Percentiles rank a stretch among this genome's conserved stretches.
These are phyloP conservation scores for Sugiyamaella marilandica DNA, from an alignment of 805 yeast genomes.

Conservation along the genomic window DNA sequence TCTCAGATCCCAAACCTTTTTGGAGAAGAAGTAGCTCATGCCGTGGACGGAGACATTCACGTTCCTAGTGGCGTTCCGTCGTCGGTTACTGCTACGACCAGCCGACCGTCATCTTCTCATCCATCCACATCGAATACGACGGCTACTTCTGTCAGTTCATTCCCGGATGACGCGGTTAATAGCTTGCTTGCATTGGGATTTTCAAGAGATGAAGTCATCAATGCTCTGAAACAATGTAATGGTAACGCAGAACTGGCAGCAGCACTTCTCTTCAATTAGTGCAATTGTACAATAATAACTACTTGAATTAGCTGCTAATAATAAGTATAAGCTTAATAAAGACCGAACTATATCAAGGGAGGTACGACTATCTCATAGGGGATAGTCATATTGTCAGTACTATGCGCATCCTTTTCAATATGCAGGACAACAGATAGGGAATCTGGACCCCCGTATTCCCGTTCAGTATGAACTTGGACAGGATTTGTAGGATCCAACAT, in stretches of 20 bases:
- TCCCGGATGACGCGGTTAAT: slow-evolving; percentile 36
- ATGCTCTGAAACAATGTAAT: slow-evolving; percentile 58
- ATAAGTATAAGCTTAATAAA: too few species aligned
- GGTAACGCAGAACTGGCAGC: slow-evolving; percentile 90
- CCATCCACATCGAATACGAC: not conserved
- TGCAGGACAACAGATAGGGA: slow-evolving; percentile 66
- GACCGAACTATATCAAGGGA: slow-evolving; percentile 5
- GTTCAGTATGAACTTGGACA: slow-evolving; percentile 9
- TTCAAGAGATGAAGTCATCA: slow-evolving; percentile 53
- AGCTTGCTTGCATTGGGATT: slow-evolving; percentile 69
- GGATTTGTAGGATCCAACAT: not conserved
- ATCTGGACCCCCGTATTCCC: slow-evolving; percentile 15
- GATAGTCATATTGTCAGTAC: slow-evolving; percentile 48
- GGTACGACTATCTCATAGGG: slow-evolving; percentile 74
- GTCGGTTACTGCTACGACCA: not conserved
- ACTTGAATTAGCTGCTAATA: not conserved
- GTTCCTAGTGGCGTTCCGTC: slow-evolving; percentile 20
- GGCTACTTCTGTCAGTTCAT: not conserved
- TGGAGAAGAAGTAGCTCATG: slow-evolving; percentile 19
- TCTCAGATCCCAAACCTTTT: slow-evolving; percentile 53
- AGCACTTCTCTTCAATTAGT: slow-evolving; percentile 50
- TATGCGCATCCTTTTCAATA: slow-evolving; percentile 58
- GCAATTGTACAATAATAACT: not conserved
- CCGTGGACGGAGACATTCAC: slow-evolving; percentile 23
- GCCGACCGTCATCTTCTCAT: slow-evolving; percentile 7